A percentile compares a stretch with the other conserved stretches of the same genome.
Conservation (phyloP, 1,284 basidiomycete species). For the Coriolopsis trogii region DNA sequence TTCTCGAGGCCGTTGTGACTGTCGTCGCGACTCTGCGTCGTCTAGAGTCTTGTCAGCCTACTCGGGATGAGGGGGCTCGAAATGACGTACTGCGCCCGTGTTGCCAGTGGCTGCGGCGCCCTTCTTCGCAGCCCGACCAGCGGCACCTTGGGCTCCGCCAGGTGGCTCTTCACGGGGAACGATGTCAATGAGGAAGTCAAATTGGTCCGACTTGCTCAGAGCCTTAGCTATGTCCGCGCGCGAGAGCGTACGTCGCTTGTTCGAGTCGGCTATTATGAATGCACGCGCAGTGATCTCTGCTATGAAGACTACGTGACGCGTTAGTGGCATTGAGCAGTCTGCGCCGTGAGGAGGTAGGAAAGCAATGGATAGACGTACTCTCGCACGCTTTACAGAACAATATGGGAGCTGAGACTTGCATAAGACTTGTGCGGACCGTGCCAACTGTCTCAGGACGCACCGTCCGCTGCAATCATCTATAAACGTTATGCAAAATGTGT, state of each 20-base stretch:
- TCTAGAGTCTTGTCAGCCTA: background rate
- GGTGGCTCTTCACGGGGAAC: slow-evolving; percentile 79
- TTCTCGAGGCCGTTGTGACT: slow-evolving; percentile 14
- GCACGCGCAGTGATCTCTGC: slow-evolving; percentile 92
- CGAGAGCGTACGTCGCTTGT: slow-evolving; percentile 90
- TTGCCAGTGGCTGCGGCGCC: slow-evolving; percentile 22
- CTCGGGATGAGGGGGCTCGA: too few species aligned
- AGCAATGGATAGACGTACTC: slow-evolving; percentile 56
- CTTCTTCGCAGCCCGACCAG: slow-evolving; percentile 29
- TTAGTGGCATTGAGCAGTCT: too few species aligned
- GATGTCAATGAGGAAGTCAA: slow-evolving; percentile 92
- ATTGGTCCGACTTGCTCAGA: slow-evolving; percentile 87
- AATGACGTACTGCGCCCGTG: slow-evolving; percentile 16
- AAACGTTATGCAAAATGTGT: too few species aligned
- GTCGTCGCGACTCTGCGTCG: slow-evolving; percentile 13
- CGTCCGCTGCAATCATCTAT: slow-evolving; percentile 95
- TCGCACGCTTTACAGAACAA: slow-evolving; percentile 96
- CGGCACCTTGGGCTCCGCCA: slow-evolving; percentile 22
- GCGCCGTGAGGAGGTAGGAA: too few species aligned
- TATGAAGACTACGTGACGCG: slow-evolving; percentile 88
- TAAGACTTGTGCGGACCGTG: slow-evolving; percentile 9
- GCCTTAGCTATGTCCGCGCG: slow-evolving; percentile 91
- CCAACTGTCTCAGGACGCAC: slow-evolving; percentile 42
- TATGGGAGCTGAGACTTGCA: slow-evolving; percentile 69
- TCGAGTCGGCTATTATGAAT: slow-evolving; percentile 91